Conservation (phyloP, 2,329 filamentous ascomycete genomes). For the Cytospora piceicola region DNA sequence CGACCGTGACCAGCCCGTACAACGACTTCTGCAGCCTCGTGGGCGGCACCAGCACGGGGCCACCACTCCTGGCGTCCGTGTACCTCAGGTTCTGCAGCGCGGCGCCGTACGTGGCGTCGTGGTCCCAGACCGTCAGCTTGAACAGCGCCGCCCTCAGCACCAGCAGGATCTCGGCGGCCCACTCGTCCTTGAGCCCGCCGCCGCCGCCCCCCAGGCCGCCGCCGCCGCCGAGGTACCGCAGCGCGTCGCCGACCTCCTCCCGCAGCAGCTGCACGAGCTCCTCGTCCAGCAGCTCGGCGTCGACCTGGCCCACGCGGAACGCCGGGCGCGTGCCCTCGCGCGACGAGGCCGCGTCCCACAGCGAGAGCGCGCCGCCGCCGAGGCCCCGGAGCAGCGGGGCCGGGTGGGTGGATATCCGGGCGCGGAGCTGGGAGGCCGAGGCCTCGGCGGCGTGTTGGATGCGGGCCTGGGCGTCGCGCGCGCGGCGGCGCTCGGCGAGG, state of each 20-base stretch:
- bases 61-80: slow-evolving; percentile 74
- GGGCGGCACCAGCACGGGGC: slow-evolving; percentile 68
- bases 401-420: slow-evolving; percentile 56
- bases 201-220: slow-evolving; percentile 48
- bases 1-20: slow-evolving; percentile 84
- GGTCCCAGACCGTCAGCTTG: slow-evolving; percentile 96
- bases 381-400: slow-evolving; percentile 60
- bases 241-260: slow-evolving; percentile 81
- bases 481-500: slow-evolving; percentile 77
- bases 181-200: slow-evolving; percentile 77
- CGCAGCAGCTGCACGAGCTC: slow-evolving; percentile 87
- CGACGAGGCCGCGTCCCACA: slow-evolving; percentile 74
- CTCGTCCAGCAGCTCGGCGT: slow-evolving; percentile 92
- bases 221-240: slow-evolving; percentile 65
- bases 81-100: slow-evolving; percentile 90
- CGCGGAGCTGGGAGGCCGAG: slow-evolving; percentile 42
- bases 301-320: slow-evolving; percentile 93
- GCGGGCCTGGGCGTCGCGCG: slow-evolving; percentile 69
- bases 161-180: slow-evolving; percentile 82
- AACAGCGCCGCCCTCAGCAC: slow-evolving; percentile 79
- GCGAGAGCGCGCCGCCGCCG: slow-evolving; percentile 56
- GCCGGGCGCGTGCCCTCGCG: slow-evolving; percentile 81
- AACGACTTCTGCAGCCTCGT: slow-evolving; percentile 81
- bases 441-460: slow-evolving; percentile 54
- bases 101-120: slow-evolving; percentile 92